These are phyloP conservation scores for Colletotrichum tamarilloi DNA, from an alignment of 2,329 filamentous ascomycete species.

Conservation along the genomic window DNA sequence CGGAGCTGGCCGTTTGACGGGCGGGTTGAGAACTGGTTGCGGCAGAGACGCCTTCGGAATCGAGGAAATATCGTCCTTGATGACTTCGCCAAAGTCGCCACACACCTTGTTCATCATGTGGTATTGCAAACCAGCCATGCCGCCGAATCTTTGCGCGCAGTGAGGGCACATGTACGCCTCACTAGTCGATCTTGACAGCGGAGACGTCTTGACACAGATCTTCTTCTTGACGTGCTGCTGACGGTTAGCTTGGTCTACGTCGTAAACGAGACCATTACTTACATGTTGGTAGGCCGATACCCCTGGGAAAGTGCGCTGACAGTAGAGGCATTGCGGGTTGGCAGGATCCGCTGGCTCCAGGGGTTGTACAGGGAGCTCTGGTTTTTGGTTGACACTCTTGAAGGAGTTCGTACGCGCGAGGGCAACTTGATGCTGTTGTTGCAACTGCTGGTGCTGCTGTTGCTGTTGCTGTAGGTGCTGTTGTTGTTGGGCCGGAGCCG, in stretches of 20 bases:
- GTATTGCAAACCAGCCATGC: conserved; percentile 54
- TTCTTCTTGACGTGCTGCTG: conserved; percentile 49
- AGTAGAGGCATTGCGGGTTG: conserved; percentile 29
- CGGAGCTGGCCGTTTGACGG: not conserved
- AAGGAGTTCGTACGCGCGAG: not conserved
- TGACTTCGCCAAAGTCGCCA: conserved; percentile 48
- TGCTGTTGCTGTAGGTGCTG: not conserved
- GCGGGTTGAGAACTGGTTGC: not conserved
- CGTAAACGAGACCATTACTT: not conserved
- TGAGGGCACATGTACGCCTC: conserved; percentile 48
- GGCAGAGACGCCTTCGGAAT: not conserved
- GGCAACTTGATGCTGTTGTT: not conserved
- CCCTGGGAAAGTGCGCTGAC: conserved; percentile 34
- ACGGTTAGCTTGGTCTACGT: not conserved
- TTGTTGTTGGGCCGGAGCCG: conserved; percentile 7
- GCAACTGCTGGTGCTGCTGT: not conserved
- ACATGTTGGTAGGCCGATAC: conserved; percentile 26
- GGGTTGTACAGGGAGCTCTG: not conserved
- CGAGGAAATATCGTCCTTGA: not conserved
- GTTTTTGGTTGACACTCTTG: not conserved
- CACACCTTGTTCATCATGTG: conserved; percentile 59
- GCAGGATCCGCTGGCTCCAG: conserved; percentile 22
- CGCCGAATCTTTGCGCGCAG: conserved; percentile 59
- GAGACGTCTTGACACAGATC: conserved; percentile 43
- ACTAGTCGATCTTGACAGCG: conserved; percentile 35